Evolutionary conservation across 2,329 filamentous ascomycete species (phyloP).

Genomic region (Xylariaceae sp.): DNA sequence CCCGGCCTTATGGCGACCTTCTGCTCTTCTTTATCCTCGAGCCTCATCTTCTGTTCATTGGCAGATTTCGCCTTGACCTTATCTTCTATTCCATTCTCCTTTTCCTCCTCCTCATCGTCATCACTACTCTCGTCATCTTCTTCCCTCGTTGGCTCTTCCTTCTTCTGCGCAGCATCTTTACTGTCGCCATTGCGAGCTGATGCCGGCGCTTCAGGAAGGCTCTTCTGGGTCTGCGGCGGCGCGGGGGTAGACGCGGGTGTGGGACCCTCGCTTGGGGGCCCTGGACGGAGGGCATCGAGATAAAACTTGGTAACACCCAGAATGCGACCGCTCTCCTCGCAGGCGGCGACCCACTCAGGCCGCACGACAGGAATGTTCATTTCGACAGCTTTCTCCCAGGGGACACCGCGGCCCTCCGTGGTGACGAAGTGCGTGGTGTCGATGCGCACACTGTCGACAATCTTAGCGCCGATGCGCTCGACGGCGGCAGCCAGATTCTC

Average conservation of each 20-base stretch:
- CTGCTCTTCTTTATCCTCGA: conserved; percentile 61
- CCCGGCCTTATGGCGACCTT: conserved; percentile 57
- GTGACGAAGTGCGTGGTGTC: conserved; percentile 99
- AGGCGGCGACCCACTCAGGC: conserved; percentile 97
- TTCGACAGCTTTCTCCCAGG: conserved; percentile 96
- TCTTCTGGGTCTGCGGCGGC: conserved; percentile 34
- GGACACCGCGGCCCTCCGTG: conserved; percentile 84
- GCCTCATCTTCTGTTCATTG: conserved; percentile 62
- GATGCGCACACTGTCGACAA: conserved; percentile 88
- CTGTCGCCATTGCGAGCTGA: conserved; percentile 24
- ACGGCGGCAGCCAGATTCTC: conserved; percentile 78
- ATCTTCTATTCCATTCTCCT: conserved; percentile 39
- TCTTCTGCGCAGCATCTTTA: conserved; percentile 30
- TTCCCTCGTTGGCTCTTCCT: conserved; percentile 22
- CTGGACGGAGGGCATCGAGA: conserved; percentile 73
- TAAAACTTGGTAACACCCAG: conserved; percentile 96
- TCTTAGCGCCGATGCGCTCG: conserved; percentile 88
- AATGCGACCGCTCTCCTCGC: conserved; percentile 89
- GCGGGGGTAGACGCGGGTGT: conserved; percentile 35
- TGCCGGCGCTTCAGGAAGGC: conserved; percentile 37
- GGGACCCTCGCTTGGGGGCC: conserved; percentile 46
- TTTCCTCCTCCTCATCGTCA: conserved; percentile 42
- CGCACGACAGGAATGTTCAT: conserved; percentile 98
- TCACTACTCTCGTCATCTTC: conserved; percentile 16
- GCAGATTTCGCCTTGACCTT: conserved; percentile 35